Percentiles rank a stretch among this genome's conserved stretches.
Evolutionary conservation across 139 green algal species (phyloP).

Genomic region (Limnomonas spitsbergensis): DNA sequence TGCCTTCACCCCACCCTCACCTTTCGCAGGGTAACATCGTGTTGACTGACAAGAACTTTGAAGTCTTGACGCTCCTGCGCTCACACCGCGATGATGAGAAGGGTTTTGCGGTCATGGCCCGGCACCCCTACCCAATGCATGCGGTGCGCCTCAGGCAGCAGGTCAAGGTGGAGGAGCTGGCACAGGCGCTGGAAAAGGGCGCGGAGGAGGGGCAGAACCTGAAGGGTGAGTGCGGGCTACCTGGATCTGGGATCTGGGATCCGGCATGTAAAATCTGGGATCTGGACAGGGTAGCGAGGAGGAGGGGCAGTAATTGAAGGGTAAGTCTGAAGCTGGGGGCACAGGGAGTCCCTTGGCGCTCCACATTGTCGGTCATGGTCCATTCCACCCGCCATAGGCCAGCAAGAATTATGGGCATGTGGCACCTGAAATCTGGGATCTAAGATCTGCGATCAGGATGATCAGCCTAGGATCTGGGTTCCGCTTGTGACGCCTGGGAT

Average conservation of each 20-base stretch:
- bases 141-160: constrained; percentile 38
- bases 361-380: too few species aligned
- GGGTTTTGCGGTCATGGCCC: constrained; percentile 69
- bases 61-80: constrained; percentile 89
- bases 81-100: constrained; percentile 89
- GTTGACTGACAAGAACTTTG: constrained; percentile 82
- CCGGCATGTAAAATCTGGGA: too few species aligned
- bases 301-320: constrained; percentile 17
- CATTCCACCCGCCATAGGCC: too few species aligned
- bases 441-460: too few species aligned
- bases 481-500: too few species aligned
- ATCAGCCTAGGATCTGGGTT: too few species aligned
- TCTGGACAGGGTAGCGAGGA: neutral
- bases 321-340: neutral
- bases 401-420: too few species aligned
- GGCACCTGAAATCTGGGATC: too few species aligned
- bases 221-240: constrained; percentile 21
- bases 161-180: constrained; percentile 13
- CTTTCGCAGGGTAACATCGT: constrained; percentile 93
- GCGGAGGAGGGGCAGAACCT: constrained; percentile 15
- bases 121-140: constrained; percentile 62
- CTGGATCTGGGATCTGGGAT: too few species aligned
- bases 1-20: too few species aligned
- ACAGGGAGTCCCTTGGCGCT: neutral
- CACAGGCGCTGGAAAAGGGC: neutral